phyloP scores from a whole-genome alignment of 2,329 filamentous ascomycete species.

The Fusarium neocosmosporiellum region DNA sequence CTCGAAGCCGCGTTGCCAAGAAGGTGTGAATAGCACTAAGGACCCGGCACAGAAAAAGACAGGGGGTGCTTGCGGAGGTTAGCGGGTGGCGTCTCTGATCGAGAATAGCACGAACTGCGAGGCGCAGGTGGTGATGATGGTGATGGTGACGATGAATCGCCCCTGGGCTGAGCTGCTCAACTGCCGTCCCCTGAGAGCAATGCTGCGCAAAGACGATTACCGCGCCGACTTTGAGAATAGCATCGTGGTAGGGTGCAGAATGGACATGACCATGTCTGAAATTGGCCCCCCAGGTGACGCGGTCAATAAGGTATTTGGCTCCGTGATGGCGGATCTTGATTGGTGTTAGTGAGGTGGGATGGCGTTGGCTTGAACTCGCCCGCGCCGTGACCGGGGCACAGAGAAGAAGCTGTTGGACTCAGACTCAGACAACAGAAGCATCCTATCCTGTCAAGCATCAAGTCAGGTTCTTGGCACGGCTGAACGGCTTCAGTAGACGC shows the following conservation, averaged over 20 bases:
- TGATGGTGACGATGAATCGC: background rate
- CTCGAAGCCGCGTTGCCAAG: background rate
- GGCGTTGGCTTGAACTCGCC: background rate
- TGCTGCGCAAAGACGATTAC: background rate
- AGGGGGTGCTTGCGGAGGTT: slow-evolving; percentile 6
- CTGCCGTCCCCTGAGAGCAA: background rate
- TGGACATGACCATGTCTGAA: background rate
- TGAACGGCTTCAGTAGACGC: background rate
- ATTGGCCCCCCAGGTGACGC: background rate
- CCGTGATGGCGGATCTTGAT: background rate
- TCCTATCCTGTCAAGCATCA: background rate
- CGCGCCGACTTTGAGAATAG: background rate
- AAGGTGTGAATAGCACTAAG: slow-evolving; percentile 2
- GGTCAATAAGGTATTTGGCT: slow-evolving; percentile 1
- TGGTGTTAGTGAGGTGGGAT: background rate
- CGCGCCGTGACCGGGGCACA: background rate
- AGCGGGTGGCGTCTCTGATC: background rate
- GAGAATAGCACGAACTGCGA: background rate
- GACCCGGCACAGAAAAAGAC: background rate
- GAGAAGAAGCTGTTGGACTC: background rate
- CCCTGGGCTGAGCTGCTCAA: background rate
- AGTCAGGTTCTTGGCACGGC: background rate
- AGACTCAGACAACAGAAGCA: background rate
- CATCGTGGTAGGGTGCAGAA: background rate
- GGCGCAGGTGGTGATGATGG: background rate